phyloP scores from a whole-genome alignment of 139 green algal genomes.

The Picocystis salinarum region DNA sequence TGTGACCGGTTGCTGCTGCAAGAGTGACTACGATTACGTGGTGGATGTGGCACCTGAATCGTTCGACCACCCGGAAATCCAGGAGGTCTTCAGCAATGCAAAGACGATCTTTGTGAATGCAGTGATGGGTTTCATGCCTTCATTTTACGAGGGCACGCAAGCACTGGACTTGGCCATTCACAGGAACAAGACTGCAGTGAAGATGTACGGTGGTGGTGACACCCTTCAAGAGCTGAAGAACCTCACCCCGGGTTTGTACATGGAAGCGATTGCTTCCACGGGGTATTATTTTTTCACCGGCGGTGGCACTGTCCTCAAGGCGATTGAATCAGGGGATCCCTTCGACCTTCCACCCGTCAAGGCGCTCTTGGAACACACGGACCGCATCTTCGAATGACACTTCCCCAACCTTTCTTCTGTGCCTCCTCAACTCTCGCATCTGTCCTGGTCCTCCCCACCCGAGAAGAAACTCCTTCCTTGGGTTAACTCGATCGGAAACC shows the following conservation, averaged over 20 bases:
- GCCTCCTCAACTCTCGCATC: too few relatives aligned
- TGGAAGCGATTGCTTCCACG: conserved; percentile 8
- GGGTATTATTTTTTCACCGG: conserved; percentile 16
- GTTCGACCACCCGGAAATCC: conserved; percentile 5
- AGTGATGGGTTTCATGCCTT: conserved; percentile 18
- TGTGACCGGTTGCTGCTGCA: not conserved
- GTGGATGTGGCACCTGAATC: conserved; percentile 10
- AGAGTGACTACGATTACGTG: conserved; percentile 7
- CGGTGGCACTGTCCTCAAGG: conserved; percentile 20
- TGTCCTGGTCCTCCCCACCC: too few relatives aligned
- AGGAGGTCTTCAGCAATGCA: conserved; percentile 4
- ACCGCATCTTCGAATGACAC: too few relatives aligned
- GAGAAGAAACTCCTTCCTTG: too few relatives aligned
- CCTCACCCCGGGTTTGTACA: conserved; percentile 8
- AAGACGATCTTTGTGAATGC: conserved; percentile 23
- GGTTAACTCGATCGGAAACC: too few relatives aligned
- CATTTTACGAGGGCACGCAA: conserved; percentile 16
- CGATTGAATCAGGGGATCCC: conserved; percentile 10
- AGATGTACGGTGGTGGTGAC: conserved; percentile 19
- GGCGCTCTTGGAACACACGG: conserved; percentile 10
- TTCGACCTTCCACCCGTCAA: conserved; percentile 10
- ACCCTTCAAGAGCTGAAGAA: conserved; percentile 22
- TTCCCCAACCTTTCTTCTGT: too few relatives aligned
- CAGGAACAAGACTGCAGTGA: conserved; percentile 12
- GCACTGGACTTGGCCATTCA: conserved; percentile 11